Percentiles rank a stretch among this genome's conserved stretches.
Evolutionary conservation across 1,139 yeast species (phyloP).

Genomic region (Trichomonascaceae sp.): DNA sequence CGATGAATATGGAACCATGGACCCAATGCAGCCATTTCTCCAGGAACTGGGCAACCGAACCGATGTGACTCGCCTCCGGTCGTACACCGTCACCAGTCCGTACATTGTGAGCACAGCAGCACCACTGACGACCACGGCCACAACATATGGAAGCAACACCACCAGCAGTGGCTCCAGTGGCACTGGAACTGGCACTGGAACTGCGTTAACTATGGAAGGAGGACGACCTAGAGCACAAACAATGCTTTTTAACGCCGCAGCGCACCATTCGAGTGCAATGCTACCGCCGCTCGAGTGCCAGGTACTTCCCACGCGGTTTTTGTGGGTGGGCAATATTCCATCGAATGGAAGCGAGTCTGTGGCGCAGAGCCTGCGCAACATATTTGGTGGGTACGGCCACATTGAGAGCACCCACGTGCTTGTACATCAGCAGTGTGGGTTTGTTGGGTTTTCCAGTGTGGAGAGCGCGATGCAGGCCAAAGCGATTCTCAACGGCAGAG

Average conservation of each 20-base stretch:
- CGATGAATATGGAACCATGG: too few species aligned
- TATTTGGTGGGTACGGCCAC: slow-evolving; percentile 41
- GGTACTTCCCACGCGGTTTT: slow-evolving; percentile 48
- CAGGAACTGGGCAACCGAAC: slow-evolving; percentile 23
- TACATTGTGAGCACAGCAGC: slow-evolving; percentile 11
- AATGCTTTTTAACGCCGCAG: slow-evolving; percentile 3
- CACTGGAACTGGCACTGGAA: slow-evolving; percentile 5
- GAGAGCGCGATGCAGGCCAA: slow-evolving; percentile 72
- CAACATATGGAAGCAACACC: slow-evolving; percentile 6
- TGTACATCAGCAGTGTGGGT: slow-evolving; percentile 41
- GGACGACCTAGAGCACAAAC: slow-evolving; percentile 3
- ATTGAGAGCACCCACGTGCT: slow-evolving; percentile 47
- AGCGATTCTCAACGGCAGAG: slow-evolving; percentile 66
- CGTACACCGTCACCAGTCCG: slow-evolving; percentile 26
- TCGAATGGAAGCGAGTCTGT: slow-evolving; percentile 26
- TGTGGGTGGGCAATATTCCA: slow-evolving; percentile 71
- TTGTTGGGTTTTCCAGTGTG: slow-evolving; percentile 57
- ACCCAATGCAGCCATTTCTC: slow-evolving; percentile 24
- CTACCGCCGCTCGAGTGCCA: background rate
- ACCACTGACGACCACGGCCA: slow-evolving; percentile 11
- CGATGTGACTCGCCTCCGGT: slow-evolving; percentile 26
- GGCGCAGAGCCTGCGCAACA: slow-evolving; percentile 31
- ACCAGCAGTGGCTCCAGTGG: slow-evolving; percentile 1
- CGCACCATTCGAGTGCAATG: slow-evolving; percentile 1
- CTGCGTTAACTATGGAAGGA: slow-evolving; percentile 7